A percentile compares a stretch with the other conserved stretches of the same genome.
Evolutionary conservation across 2,329 filamentous ascomycete species (phyloP).

Genomic region (Cercospora sp.): DNA sequence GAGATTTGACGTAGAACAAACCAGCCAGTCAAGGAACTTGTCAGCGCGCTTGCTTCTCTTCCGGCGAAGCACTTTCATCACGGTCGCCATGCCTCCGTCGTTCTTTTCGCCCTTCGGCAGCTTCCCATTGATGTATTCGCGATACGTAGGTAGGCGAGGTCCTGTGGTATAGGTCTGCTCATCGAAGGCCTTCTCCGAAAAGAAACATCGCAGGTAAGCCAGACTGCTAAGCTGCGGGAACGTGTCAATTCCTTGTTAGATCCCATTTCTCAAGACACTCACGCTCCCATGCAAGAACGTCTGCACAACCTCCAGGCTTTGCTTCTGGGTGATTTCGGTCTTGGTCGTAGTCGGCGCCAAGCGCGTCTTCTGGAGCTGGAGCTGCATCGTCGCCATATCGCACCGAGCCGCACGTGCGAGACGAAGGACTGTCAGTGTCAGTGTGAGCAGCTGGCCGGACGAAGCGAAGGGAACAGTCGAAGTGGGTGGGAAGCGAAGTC

Average conservation of each 20-base stretch:
- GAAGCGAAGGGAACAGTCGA: neutral
- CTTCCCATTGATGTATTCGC: constrained; percentile 35
- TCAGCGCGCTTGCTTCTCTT: constrained; percentile 46
- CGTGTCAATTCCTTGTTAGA: neutral
- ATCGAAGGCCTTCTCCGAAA: constrained; percentile 38
- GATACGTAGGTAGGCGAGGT: constrained; percentile 33
- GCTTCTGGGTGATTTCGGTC: constrained; percentile 40
- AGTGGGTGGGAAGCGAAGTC: neutral
- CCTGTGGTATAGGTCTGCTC: constrained; percentile 32
- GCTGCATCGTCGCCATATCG: constrained; percentile 30
- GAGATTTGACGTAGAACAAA: constrained; percentile 33
- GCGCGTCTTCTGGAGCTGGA: constrained; percentile 27
- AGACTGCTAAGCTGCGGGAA: constrained; percentile 39
- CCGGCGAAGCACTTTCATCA: constrained; percentile 44
- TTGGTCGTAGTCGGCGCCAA: constrained; percentile 32
- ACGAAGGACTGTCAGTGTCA: neutral
- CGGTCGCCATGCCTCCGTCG: constrained; percentile 9
- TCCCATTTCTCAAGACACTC: constrained; percentile 29
- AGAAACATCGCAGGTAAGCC: constrained; percentile 37
- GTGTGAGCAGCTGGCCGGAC: neutral
- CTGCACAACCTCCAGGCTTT: constrained; percentile 51
- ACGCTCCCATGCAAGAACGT: constrained; percentile 51
- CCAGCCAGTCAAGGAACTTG: constrained; percentile 50
- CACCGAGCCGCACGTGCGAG: neutral
- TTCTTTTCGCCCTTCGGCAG: constrained; percentile 15